Conservation (phyloP, 768 basidiomycete genomes). For the Termitomyces sp. region DNA sequence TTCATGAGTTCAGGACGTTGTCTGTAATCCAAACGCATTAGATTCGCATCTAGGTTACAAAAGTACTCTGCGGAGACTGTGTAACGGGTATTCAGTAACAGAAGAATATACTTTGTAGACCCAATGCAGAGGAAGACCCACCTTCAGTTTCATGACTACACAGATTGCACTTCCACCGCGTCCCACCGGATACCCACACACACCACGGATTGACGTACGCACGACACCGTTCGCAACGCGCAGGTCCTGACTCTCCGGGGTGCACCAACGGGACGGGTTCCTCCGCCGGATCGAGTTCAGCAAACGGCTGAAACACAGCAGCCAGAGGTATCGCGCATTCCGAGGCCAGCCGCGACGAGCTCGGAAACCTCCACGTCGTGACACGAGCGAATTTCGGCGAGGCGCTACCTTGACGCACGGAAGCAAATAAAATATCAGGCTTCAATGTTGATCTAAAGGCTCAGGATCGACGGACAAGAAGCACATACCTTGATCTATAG, state of each 20-base stretch:
- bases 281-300: slow-evolving; percentile 70
- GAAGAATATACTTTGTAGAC: background rate
- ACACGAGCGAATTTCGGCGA: slow-evolving; percentile 87
- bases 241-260: slow-evolving; percentile 65
- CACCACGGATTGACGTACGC: slow-evolving; percentile 96
- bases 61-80: slow-evolving; percentile 81
- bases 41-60: slow-evolving; percentile 71
- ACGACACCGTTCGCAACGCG: slow-evolving; percentile 79
- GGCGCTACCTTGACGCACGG: slow-evolving; percentile 57
- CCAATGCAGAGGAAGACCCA: slow-evolving; percentile 28
- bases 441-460: background rate
- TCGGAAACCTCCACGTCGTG: slow-evolving; percentile 87
- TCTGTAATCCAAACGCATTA: slow-evolving; percentile 73
- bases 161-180: slow-evolving; percentile 88
- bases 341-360: slow-evolving; percentile 67
- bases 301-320: slow-evolving; percentile 87
- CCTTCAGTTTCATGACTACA: slow-evolving; percentile 83
- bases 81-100: background rate
- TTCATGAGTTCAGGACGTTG: slow-evolving; percentile 82
- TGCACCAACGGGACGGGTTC: slow-evolving; percentile 77
- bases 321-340: slow-evolving; percentile 84
- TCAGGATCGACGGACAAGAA: background rate
- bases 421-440: background rate
- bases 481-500: slow-evolving; percentile 78
- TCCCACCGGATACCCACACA: slow-evolving; percentile 75